Percentiles rank a stretch among this genome's conserved stretches.
Evolutionary conservation across 2,329 filamentous ascomycete genomes (phyloP).

Genomic region (Sordariomycetes sp.): DNA sequence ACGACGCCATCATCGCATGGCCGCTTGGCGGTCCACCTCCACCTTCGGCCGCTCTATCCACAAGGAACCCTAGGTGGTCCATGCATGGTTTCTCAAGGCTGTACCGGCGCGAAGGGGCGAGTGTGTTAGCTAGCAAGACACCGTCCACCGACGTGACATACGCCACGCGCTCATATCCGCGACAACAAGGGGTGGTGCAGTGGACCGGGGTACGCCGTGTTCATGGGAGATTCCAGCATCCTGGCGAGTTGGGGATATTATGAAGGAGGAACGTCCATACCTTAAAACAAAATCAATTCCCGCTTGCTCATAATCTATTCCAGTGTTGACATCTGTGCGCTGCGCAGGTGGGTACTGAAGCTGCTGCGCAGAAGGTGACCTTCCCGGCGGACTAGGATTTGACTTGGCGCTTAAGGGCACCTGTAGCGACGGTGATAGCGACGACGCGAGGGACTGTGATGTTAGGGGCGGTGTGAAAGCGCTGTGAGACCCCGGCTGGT

Average conservation of each 20-base stretch:
- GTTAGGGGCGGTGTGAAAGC: slow-evolving; percentile 37
- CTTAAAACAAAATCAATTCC: slow-evolving; percentile 87
- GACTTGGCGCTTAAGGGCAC: slow-evolving; percentile 10
- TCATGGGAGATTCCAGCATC: neutral
- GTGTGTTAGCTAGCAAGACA: slow-evolving; percentile 35
- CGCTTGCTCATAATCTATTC: slow-evolving; percentile 66
- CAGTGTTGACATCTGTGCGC: slow-evolving; percentile 19
- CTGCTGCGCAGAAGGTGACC: slow-evolving; percentile 17
- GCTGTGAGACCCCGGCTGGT: slow-evolving; percentile 34
- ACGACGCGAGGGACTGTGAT: slow-evolving; percentile 29
- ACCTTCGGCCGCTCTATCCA: slow-evolving; percentile 46
- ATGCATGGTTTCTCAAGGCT: slow-evolving; percentile 89
- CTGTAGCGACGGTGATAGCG: slow-evolving; percentile 22
- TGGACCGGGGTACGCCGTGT: too few relatives aligned
- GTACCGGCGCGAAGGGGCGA: slow-evolving; percentile 28
- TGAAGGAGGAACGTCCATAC: slow-evolving; percentile 56
- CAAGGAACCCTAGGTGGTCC: slow-evolving; percentile 74
- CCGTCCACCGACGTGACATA: too few relatives aligned
- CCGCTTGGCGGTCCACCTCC: slow-evolving; percentile 61
- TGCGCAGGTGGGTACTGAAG: slow-evolving; percentile 14
- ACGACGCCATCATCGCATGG: slow-evolving; percentile 88
- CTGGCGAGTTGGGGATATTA: slow-evolving; percentile 48
- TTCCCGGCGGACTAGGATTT: slow-evolving; percentile 11
- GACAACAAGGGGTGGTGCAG: neutral
- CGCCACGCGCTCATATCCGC: neutral